Evolutionary conservation across 2,329 filamentous ascomycete species (phyloP).

Genomic region (Apiospora marii): DNA sequence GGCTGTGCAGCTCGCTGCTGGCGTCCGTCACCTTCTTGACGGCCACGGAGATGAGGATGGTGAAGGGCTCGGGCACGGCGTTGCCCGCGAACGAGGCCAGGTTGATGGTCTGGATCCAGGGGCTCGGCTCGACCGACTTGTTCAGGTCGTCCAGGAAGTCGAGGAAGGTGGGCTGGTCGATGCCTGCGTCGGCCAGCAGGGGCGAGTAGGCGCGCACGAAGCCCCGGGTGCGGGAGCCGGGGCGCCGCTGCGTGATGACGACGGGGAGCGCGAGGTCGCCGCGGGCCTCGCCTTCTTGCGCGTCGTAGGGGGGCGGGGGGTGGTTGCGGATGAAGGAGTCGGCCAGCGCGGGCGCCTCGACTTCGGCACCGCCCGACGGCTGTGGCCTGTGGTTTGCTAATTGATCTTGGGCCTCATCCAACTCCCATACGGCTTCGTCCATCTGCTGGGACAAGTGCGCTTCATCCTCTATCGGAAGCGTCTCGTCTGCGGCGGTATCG

Average conservation of each 20-base stretch:
- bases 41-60: conserved; percentile 47
- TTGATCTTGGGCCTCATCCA: conserved; percentile 29
- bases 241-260: conserved; percentile 53
- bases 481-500: neutral
- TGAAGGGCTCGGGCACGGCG: neutral
- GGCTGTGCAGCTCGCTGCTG: conserved; percentile 49
- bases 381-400: neutral
- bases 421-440: conserved; percentile 28
- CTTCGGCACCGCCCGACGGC: neutral
- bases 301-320: neutral
- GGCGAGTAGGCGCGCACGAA: conserved; percentile 55
- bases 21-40: conserved; percentile 52
- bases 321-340: neutral
- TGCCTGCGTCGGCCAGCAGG: conserved; percentile 45
- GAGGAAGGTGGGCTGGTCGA: conserved; percentile 51
- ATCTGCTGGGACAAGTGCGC: conserved; percentile 22
- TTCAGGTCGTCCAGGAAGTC: conserved; percentile 51
- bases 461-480: neutral
- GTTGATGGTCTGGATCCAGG: conserved; percentile 22
- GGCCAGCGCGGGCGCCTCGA: neutral
- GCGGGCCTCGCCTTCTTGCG: neutral
- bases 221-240: conserved; percentile 47
- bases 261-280: conserved; percentile 41
- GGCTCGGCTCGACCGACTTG: conserved; percentile 43
- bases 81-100: neutral